Base-by-base conservation (phyloP, 768 basidiomycete genomes). In the Suillus cothurnatus region DNA sequence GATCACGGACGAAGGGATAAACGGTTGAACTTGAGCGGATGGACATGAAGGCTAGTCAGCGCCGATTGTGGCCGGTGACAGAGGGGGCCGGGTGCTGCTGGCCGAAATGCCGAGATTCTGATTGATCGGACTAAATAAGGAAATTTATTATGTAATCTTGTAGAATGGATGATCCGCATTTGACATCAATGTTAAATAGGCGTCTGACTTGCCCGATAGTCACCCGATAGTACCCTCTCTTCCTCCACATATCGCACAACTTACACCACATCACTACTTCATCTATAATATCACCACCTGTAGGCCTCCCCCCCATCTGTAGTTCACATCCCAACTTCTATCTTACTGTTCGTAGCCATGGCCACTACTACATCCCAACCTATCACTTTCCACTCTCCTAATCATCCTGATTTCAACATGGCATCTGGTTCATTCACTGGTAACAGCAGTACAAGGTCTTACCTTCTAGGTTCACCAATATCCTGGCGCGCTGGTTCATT, bases 401-500 rank as follows among this genome's bases (percentile, higher is more conserved):
- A 71, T 65, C 43, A 71, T 36, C 49, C 67, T 21, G 76, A 78
- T 68, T 62, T 74, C 63, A 59, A 67, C 49, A 84, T 83, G 73
- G 75, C 79, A 66, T 76, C 77, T 23, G 84, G 85, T 70, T 88
- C 87, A 0, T 87, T 84, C 71, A 77, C 78, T 0, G 80, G 77
- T 68, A 69, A 73, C 17, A 82, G 80, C 63, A 79, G 81, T n/a
- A 73, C 78, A 4, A 88, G 90, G 76, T 82, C 88, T 21, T 91
- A 88, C 79, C 88, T 90, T 72, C 80, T 92, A 8, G 88, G 89
- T 62, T 91, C 90, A 0, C 90, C 91, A 52, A 80, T 89, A 61
- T 91, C 91, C 5, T 93, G 88, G 85, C 82, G 87, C 6, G 81
- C 84, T 0, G 86, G 86, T 39, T 90, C 89, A 0, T 91, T 86